phyloP scores from a whole-genome alignment of 1,139 yeast species.

The Hanseniaspora uvarum region DNA sequence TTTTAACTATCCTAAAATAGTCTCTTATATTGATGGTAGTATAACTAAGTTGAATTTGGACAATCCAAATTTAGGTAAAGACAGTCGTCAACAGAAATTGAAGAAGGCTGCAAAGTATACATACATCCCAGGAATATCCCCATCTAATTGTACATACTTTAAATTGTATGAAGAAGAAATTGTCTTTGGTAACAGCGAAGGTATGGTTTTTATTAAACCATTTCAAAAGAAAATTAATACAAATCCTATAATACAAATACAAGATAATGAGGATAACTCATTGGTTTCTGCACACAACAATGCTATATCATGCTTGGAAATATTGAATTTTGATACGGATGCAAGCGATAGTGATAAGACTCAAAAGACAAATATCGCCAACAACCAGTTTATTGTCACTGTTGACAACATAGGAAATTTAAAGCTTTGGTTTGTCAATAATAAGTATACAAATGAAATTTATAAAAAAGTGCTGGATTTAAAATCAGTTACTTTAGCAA shows the following conservation, averaged over 20 bases:
- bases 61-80: slow-evolving; percentile 17
- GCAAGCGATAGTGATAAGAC: slow-evolving; percentile 23
- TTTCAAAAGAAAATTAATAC: slow-evolving; percentile 33
- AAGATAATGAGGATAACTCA: slow-evolving; percentile 28
- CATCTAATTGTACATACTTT: slow-evolving; percentile 34
- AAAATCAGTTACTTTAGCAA: neutral
- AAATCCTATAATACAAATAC: slow-evolving; percentile 32
- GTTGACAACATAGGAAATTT: slow-evolving; percentile 19
- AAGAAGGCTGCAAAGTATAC: slow-evolving; percentile 25
- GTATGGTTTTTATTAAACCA: slow-evolving; percentile 35
- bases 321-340: slow-evolving; percentile 27
- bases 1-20: slow-evolving; percentile 32
- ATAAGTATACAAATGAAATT: slow-evolving; percentile 8
- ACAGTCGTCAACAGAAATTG: slow-evolving; percentile 17
- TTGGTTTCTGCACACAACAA: slow-evolving; percentile 37
- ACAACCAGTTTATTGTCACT: slow-evolving; percentile 16
- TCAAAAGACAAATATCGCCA: slow-evolving; percentile 26
- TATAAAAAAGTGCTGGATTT: slow-evolving; percentile 8
- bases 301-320: slow-evolving; percentile 36
- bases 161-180: slow-evolving; percentile 32
- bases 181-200: slow-evolving; percentile 40
- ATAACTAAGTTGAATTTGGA: slow-evolving; percentile 31
- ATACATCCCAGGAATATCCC: slow-evolving; percentile 34
- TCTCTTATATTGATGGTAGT: slow-evolving; percentile 33
- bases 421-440: slow-evolving; percentile 12